Evolutionary conservation across 495 filamentous ascomycete genomes (phyloP).

Genomic region (Trichoderma reesei): DNA sequence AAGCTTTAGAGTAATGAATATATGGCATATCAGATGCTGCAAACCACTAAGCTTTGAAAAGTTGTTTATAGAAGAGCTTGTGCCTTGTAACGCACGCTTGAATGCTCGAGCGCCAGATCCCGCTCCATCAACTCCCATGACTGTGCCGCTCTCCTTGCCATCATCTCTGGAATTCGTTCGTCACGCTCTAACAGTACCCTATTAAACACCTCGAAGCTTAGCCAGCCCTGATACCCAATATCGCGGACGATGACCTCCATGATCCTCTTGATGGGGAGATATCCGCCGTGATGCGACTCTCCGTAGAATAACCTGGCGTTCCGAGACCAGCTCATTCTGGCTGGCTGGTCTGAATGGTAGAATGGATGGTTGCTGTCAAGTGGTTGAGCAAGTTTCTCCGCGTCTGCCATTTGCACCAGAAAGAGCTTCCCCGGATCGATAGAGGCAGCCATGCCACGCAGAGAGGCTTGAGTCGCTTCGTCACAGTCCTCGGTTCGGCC

Average conservation of each 20-base stretch:
- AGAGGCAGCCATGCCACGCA: slow-evolving; percentile 43
- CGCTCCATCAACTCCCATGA: slow-evolving; percentile 53
- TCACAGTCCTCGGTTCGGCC: slow-evolving; percentile 52
- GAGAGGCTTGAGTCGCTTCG: slow-evolving; percentile 43
- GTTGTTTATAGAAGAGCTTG: background rate
- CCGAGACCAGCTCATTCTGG: slow-evolving; percentile 71
- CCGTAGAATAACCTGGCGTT: slow-evolving; percentile 71
- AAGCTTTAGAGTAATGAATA: background rate
- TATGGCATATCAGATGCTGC: background rate
- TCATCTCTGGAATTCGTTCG: slow-evolving; percentile 44
- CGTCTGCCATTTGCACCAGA: slow-evolving; percentile 73
- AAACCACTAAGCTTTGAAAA: background rate
- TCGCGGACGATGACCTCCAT: slow-evolving; percentile 51
- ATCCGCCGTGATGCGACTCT: slow-evolving; percentile 59
- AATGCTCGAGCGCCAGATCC: slow-evolving; percentile 17
- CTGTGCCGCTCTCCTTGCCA: slow-evolving; percentile 53
- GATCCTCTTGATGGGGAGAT: slow-evolving; percentile 59
- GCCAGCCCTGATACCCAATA: slow-evolving; percentile 63
- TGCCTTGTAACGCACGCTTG: background rate
- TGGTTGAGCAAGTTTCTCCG: slow-evolving; percentile 50
- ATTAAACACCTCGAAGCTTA: slow-evolving; percentile 73
- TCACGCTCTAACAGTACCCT: slow-evolving; percentile 47
- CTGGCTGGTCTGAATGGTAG: slow-evolving; percentile 50
- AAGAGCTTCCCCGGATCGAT: slow-evolving; percentile 64
- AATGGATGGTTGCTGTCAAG: slow-evolving; percentile 54